A percentile compares a stretch with the other conserved stretches of the same genome.
Evolutionary conservation across 148 eudicot genomes (phyloP).

Genomic region (Suaeda aralocaspica): DNA sequence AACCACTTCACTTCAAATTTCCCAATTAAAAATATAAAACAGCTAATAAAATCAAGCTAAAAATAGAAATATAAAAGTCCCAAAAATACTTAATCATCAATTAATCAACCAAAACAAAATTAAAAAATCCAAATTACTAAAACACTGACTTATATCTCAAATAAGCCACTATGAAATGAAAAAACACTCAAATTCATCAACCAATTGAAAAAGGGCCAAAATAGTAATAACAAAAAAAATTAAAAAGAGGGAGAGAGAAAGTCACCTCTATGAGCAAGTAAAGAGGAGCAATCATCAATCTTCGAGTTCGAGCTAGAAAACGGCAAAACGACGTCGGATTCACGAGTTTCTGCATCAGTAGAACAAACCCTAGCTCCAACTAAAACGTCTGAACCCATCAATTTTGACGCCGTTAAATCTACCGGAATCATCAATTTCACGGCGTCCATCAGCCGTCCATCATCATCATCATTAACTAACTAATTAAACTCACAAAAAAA

Average conservation of each 20-base stretch:
- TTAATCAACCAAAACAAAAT: not conserved
- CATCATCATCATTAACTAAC: slow-evolving; percentile 9
- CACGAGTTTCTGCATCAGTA: slow-evolving; percentile 34
- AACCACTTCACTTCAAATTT: not conserved
- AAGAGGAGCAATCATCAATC: slow-evolving; percentile 27
- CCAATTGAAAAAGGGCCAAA: not conserved
- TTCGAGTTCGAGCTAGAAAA: slow-evolving; percentile 28
- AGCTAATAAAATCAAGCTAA: not conserved
- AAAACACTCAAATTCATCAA: not conserved
- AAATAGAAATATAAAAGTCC: not conserved
- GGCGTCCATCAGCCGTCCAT: slow-evolving; percentile 38
- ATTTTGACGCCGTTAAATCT: slow-evolving; percentile 32
- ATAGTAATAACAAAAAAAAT: no score
- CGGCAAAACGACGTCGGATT: slow-evolving; percentile 29
- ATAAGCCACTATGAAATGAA: not conserved
- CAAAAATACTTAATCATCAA: not conserved
- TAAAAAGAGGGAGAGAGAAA: not conserved
- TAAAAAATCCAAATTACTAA: not conserved
- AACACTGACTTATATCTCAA: not conserved
- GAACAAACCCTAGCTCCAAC: slow-evolving; percentile 35
- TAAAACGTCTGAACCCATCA: slow-evolving; percentile 60
- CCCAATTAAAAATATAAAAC: not conserved
- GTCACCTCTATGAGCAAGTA: slow-evolving; percentile 35
- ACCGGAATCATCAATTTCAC: slow-evolving; percentile 38
- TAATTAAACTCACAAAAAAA: no score